Evolutionary conservation across 192 early-diverging fungal genomes (phyloP), one percentile per base, ranked within the genome.

Genomic region (Coemansia sp.): DNA sequence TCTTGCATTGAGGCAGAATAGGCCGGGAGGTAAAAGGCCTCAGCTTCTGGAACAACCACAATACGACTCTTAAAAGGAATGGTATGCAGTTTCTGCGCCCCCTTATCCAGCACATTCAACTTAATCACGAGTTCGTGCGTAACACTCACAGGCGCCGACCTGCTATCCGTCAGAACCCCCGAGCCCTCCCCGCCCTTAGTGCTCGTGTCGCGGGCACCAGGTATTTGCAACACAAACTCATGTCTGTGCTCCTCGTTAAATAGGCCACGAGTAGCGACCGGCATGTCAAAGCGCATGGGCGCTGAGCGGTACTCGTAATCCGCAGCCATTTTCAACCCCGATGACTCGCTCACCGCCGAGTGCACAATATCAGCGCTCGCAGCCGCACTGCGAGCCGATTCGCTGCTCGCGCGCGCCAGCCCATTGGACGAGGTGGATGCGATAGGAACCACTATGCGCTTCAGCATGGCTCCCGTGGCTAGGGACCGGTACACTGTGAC

Each of bases 131-230:
- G 41, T 52, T 66, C 66, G 38, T 78, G 76, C 6, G 52, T 43
- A 7, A 78, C 55, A 6, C 66, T 73, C 6, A 78, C 57, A 0
- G 76, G 76, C n/a, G 71, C 70, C 47, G 76, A 78, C 21, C 76
- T 41, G 55, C 76, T 73, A 41, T 78, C 76, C 7, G 69, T 73
- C 13, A 73, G 76, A 6, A 78, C 53, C 43, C 70, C 70, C 5
- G 52, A 14, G 31, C 59, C 43, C 4, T 41, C 43, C 3, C n/a
- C 16, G 18, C 18, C 23, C 28, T 61, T 57, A 4, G 12, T 26
- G 33, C 26, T 35, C 12, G 53, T 43, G 9, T 62, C 63, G 2
- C 65, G 55, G 20, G 66, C 62, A 6, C 33, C 21, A 2, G 76
- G 76, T 8, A 77, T 43, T 20, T 45, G 31, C n/a, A 77, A 59